Evolutionary conservation across 108 stramenopile genomes (phyloP).

Genomic region (Nannochloropsis gaditana): DNA sequence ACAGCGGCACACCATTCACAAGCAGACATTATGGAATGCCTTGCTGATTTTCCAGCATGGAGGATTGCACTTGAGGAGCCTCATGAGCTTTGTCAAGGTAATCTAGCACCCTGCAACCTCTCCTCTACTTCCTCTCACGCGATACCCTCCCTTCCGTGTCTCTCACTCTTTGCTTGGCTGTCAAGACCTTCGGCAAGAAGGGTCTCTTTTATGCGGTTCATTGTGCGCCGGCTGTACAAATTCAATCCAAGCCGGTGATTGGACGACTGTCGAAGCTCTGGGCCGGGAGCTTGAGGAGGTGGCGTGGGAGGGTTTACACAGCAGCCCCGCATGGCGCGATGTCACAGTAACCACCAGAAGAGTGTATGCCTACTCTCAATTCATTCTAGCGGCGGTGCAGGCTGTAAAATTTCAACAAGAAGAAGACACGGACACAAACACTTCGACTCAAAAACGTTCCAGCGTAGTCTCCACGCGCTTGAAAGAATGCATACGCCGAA

Average conservation of each 20-base stretch:
- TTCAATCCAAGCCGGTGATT: not conserved
- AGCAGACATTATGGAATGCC: too few species aligned
- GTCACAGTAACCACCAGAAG: constrained; percentile 13
- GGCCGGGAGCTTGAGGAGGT: not conserved
- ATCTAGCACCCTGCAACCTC: too few species aligned
- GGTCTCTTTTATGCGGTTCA: not conserved
- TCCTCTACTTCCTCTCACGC: too few species aligned
- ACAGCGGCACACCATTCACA: too few species aligned
- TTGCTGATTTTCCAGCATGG: too few species aligned
- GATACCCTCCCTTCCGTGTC: too few species aligned
- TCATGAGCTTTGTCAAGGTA: too few species aligned
- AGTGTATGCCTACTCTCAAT: not conserved
- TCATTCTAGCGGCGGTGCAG: not conserved
- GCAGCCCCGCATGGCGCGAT: not conserved
- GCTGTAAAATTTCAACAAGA: constrained; percentile 10
- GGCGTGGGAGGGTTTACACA: not conserved
- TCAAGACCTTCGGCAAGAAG: constrained; percentile 1
- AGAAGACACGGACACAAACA: not conserved
- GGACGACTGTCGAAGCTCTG: not conserved
- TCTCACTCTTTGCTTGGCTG: too few species aligned
- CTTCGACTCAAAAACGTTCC: too few species aligned
- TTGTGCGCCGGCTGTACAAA: not conserved
- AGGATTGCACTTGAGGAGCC: too few species aligned
- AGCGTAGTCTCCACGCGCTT: not conserved
- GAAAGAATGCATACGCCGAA: constrained; percentile 12